Percentiles rank a stretch among this genome's conserved stretches.
Evolutionary conservation across 768 basidiomycete genomes (phyloP).

Genomic region (Sistotremastrum suecicum): DNA sequence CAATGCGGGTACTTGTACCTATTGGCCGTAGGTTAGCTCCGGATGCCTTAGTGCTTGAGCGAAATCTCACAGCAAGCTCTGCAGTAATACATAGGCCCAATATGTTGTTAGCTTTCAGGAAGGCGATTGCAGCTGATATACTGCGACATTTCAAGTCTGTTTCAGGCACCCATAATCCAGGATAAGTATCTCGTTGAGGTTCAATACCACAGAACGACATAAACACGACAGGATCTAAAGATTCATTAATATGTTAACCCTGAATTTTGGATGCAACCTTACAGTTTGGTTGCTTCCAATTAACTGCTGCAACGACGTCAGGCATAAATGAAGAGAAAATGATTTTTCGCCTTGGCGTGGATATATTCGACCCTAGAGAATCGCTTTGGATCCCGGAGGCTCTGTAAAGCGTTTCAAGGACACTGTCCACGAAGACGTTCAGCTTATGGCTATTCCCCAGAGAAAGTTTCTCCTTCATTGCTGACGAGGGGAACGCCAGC

Average conservation of each 20-base stretch:
- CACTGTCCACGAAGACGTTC: constrained; percentile 72
- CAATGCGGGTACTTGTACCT: constrained; percentile 83
- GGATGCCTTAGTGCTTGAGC: neutral
- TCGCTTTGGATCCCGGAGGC: constrained; percentile 22
- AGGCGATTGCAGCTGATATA: constrained; percentile 84
- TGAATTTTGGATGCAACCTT: constrained; percentile 16
- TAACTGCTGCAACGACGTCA: constrained; percentile 76
- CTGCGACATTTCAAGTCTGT: constrained; percentile 25
- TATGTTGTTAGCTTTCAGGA: constrained; percentile 84
- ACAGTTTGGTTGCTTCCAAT: constrained; percentile 99
- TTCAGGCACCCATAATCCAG: constrained; percentile 32
- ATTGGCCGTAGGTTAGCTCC: constrained; percentile 6
- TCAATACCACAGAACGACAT: constrained; percentile 72
- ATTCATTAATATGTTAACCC: neutral
- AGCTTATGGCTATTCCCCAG: constrained; percentile 48
- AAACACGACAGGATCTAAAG: constrained; percentile 87
- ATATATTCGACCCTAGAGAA: no score
- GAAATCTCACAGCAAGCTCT: constrained; percentile 56
- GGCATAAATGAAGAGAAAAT: constrained; percentile 91
- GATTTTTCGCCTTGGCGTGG: constrained; percentile 49
- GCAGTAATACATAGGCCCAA: constrained; percentile 86
- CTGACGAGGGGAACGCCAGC: constrained; percentile 55
- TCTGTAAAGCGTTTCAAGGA: constrained; percentile 73
- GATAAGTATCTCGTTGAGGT: constrained; percentile 23
- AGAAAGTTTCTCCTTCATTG: constrained; percentile 27